Conservation (phyloP, 768 basidiomycete genomes). For the Boletus bicolor region DNA sequence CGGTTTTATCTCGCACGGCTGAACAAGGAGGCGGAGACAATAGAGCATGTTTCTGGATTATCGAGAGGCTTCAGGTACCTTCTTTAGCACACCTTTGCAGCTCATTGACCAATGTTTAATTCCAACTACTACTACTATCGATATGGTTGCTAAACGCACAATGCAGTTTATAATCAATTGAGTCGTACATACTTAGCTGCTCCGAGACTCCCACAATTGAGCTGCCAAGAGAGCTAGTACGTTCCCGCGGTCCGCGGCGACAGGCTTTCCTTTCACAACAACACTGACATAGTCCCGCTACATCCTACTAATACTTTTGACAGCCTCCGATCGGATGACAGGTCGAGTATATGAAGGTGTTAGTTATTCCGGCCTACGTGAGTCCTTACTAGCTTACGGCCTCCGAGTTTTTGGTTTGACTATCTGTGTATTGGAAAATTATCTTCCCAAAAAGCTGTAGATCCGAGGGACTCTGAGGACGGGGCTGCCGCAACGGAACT, state of each 20-base stretch:
- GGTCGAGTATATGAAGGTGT: conserved; percentile 4
- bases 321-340: conserved; percentile 5
- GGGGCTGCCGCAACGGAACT: background rate
- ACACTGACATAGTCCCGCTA: background rate
- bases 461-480: conserved; percentile 9
- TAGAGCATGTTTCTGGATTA: conserved; percentile 35
- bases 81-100: conserved; percentile 27
- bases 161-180: background rate
- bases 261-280: background rate
- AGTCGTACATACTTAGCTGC: background rate
- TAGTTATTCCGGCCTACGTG: conserved; percentile 18
- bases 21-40: conserved; percentile 37
- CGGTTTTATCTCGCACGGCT: conserved; percentile 39
- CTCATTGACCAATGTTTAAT: background rate
- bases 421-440: background rate
- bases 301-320: background rate
- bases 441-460: background rate
- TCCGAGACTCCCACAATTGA: no score
- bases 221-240: background rate
- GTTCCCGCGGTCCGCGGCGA: background rate
- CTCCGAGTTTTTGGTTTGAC: background rate
- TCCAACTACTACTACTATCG: background rate
- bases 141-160: background rate
- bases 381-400: background rate
- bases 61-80: conserved; percentile 44